These are phyloP conservation scores for Nicotiana tomentosiformis DNA, from an alignment of 257 asterid species.

Conservation along the genomic window DNA sequence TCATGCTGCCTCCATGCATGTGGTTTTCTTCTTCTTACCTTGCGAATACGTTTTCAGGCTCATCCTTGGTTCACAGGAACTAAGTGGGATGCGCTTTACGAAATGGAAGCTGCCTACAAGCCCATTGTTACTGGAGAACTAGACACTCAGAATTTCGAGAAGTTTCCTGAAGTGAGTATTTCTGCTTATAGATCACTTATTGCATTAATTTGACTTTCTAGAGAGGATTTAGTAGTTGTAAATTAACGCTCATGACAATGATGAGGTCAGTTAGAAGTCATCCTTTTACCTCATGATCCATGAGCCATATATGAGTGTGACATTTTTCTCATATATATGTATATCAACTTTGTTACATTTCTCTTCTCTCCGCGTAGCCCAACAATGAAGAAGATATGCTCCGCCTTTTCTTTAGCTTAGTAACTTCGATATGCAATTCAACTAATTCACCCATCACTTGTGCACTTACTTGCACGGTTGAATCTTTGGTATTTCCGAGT, in stretches of 20 bases:
- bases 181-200: background rate
- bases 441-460: background rate
- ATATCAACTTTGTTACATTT: background rate
- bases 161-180: conserved; percentile 73
- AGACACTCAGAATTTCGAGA: conserved; percentile 94
- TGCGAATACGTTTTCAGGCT: conserved; percentile 45
- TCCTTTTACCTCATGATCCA: background rate
- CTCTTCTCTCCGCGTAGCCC: background rate
- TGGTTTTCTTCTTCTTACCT: background rate
- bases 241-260: background rate
- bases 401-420: background rate
- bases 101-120: conserved; percentile 92
- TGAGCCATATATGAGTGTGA: background rate
- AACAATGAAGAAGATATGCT: background rate
- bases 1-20: background rate
- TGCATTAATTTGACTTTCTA: background rate
- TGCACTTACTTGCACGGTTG: background rate
- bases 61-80: conserved; percentile 81
- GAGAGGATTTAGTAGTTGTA: background rate
- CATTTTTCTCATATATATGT: background rate
- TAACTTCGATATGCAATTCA: background rate
- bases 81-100: conserved; percentile 84
- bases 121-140: conserved; percentile 82
- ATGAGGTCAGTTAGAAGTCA: background rate
- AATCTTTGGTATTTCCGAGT: background rate